Percentiles rank a stretch among this genome's conserved stretches.
Conservation (phyloP, 2,329 filamentous ascomycete genomes). For the Drechslerella coelobrocha region DNA sequence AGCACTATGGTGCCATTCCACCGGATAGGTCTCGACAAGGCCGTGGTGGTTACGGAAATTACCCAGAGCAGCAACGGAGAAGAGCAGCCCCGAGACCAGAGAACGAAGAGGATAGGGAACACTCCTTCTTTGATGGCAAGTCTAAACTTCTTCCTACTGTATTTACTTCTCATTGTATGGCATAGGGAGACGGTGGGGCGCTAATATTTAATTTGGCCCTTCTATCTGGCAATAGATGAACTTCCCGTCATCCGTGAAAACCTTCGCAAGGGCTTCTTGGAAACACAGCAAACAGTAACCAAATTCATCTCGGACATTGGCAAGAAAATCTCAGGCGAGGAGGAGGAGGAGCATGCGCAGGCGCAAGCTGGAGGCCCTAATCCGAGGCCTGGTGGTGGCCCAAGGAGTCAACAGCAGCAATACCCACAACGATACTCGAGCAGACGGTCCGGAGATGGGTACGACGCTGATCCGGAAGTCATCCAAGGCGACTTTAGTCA, state of each 20-base stretch:
- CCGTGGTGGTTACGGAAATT: conserved; percentile 43
- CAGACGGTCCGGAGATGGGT: conserved; percentile 71
- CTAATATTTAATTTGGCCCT: conserved; percentile 18
- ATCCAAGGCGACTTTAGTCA: conserved; percentile 85
- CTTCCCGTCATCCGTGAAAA: conserved; percentile 92
- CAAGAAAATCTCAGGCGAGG: conserved; percentile 90
- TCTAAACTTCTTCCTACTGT: too few species aligned
- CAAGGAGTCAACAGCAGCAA: conserved; percentile 54
- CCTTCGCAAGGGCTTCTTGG: conserved; percentile 88
- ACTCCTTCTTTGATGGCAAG: conserved; percentile 83
- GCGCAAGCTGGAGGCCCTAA: conserved; percentile 55
- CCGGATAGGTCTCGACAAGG: conserved; percentile 19
- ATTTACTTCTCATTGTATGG: too few species aligned
- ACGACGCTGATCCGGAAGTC: conserved; percentile 91
- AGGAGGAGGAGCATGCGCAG: conserved; percentile 68
- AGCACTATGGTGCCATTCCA: conserved; percentile 75
- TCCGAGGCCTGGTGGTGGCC: conserved; percentile 57
- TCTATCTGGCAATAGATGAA: conserved; percentile 69
- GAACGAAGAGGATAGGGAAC: conserved; percentile 66
- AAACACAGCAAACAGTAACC: conserved; percentile 93
- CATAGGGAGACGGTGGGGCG: not conserved
- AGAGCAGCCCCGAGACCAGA: conserved; percentile 63
- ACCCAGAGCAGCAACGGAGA: conserved; percentile 59
- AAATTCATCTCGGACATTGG: conserved; percentile 88
- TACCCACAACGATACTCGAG: conserved; percentile 74